These are phyloP conservation scores for Zostera marina DNA, from an alignment of 116 monocot genomes.

Conservation along the genomic window DNA sequence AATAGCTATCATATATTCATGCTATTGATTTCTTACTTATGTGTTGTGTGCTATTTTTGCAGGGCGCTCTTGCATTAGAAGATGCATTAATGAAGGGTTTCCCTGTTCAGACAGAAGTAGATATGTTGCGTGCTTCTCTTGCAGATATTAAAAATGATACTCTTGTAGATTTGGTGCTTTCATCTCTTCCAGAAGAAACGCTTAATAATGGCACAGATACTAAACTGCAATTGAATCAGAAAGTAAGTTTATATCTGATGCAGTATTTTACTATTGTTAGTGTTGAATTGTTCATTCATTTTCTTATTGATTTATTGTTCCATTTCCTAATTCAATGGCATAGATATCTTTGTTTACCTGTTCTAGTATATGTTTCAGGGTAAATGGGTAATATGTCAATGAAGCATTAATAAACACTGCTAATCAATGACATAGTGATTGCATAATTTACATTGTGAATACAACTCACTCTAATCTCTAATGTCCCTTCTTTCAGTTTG, in stretches of 20 bases:
- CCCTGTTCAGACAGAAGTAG: slow-evolving; percentile 55
- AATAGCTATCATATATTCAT: background rate
- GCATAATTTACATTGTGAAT: background rate
- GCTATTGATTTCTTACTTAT: background rate
- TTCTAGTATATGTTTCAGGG: background rate
- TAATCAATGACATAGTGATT: no score
- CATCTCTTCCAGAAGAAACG: slow-evolving; percentile 78
- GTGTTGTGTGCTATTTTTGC: slow-evolving; percentile 6
- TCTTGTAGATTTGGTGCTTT: slow-evolving; percentile 64
- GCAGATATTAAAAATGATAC: slow-evolving; percentile 73
- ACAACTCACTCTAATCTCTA: slow-evolving; percentile 2
- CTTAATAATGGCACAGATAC: slow-evolving; percentile 46
- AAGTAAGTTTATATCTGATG: slow-evolving; percentile 27
- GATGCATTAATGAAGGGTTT: slow-evolving; percentile 73
- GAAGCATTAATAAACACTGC: no score
- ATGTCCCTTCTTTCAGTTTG: slow-evolving; percentile 41
- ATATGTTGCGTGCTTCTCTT: slow-evolving; percentile 43
- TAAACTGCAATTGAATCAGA: slow-evolving; percentile 49
- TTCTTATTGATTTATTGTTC: background rate
- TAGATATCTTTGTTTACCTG: background rate
- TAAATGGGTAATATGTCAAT: no score
- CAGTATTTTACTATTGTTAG: no score
- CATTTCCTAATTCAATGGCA: slow-evolving; percentile 2
- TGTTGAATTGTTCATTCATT: background rate
- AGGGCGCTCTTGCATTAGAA: slow-evolving; percentile 85